These are phyloP conservation scores for Cercospora sesami DNA, from an alignment of 2,329 filamentous ascomycete genomes.

Conservation along the genomic window DNA sequence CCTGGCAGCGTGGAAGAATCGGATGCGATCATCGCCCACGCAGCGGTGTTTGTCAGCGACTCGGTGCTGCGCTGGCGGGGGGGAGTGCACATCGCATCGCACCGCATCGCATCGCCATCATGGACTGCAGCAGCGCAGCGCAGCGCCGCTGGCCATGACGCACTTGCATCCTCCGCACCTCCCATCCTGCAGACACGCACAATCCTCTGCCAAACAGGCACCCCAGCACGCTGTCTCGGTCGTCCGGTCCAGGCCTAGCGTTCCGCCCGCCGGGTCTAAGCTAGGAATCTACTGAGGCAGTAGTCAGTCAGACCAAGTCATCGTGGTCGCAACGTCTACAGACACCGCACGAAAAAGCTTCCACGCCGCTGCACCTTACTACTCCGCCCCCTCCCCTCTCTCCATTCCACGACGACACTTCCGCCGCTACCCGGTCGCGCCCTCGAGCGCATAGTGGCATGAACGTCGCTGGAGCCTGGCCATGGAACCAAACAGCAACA, in stretches of 20 bases:
- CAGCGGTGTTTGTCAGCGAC: background rate
- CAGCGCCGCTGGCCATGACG: background rate
- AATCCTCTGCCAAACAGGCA: background rate
- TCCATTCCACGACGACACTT: background rate
- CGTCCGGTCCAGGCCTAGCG: background rate
- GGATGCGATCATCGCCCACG: background rate
- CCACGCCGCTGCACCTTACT: background rate
- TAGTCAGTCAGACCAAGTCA: background rate
- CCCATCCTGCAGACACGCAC: background rate
- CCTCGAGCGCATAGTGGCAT: background rate
- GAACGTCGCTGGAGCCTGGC: background rate
- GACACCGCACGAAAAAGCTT: background rate
- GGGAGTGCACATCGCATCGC: background rate
- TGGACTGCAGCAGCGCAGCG: background rate
- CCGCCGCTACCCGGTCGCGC: background rate
- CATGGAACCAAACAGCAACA: background rate
- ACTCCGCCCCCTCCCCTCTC: background rate
- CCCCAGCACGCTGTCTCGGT: background rate
- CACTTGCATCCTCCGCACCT: background rate
- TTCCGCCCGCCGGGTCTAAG: background rate
- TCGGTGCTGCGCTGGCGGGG: background rate
- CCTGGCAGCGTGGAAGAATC: too few species aligned
- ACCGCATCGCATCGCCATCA: background rate
- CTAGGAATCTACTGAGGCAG: background rate
- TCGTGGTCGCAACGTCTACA: background rate